Evolutionary conservation across 768 basidiomycete species (phyloP), one percentile per base, ranked within the genome.

Genomic region (Hygrocybe coccinea): DNA sequence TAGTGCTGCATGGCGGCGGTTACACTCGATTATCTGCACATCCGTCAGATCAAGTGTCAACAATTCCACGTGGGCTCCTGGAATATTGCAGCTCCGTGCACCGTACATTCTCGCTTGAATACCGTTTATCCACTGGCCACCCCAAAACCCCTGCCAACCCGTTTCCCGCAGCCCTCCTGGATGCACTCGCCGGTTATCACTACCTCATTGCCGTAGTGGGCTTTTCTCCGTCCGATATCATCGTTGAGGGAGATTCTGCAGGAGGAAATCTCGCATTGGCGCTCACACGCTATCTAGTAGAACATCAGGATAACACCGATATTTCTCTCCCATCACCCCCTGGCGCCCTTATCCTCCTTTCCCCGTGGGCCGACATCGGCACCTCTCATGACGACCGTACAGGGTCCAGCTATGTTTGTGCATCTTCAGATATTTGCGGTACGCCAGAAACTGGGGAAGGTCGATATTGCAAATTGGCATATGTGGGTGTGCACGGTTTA

Each of bases 241-340:
- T 88, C 54, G 49, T 91, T 19, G 74, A 74, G n/a, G 90, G 89
- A 2, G 89, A 92, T 65, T 91, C 86, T 1, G 87, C 89, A 0
- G 89, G 90, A 2, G 90, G 77, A 4, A 87, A 91, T 67, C 79
- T 91, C 22, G 81, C 82, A 1, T 74, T 82, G 34, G 82, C 84
- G 0, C 74, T 88, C 41, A 77, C 74, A 6, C 82, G 83, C 5
- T 85, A 85, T 59, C 77, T 89, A 22, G 70, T 80, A 15, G 79
- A 83, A 56, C 68, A 83, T 65, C 69, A 70, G 33, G 63, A 62
- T 24, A 54, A 68, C 2, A 50, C 67, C 8, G 64, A 67, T 3
- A 55, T 67, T 24, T 61, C 65, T 5, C 58, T 81, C n/a, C 79
- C 79, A 3, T 64, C 67, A 10, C 75, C 73, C 36, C 79, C 82